Base-by-base conservation (phyloP, 2,329 filamentous ascomycete species). In the Zelopaecilomyces penicillatus region DNA sequence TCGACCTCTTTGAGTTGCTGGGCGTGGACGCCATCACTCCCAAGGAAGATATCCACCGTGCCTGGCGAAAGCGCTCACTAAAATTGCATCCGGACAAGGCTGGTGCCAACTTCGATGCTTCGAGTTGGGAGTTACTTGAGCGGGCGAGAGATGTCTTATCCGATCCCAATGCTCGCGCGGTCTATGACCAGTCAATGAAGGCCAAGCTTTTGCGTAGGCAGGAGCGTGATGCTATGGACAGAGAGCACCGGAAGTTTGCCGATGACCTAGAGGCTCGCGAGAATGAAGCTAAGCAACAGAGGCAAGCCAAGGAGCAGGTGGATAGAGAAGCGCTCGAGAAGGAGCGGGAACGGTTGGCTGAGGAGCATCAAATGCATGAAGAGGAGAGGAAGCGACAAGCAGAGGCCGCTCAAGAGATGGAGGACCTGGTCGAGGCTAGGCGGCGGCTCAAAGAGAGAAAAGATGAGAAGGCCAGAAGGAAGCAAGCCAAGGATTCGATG, bases 1-100 rank as follows among this genome's bases (percentile, higher is more conserved):
- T 79, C 53, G 87, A 95, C 64, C 85, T 91, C 51, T 95, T 93
- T 69, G 79, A 77, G 28, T 74, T 95, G 28, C 76, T 95, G 11
- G 76, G 76, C 44, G 72, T 93, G 41, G 70, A 80, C 45, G 71
- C 80, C 19, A 74, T 81, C 12, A 78, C 83, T 1, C 67, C 74
- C 19, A 82, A 84, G 45, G 68, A 79, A n/a, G 84, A 89, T 50
- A 83, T 95, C 57, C 83, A 87, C 51, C 82, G 85, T 53, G 88
- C 87, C 37, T 96, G 91, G 73, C 80, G 88, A 47, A 86, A 87
- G 56, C 82, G 83, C 30, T 88, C 88, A 4, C 73, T 95, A n/a
- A 88, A 87, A 58, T 88, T 90, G 70, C 91, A 97, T 64, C 91
- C 91, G 1, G 91, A 97, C 74, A 95, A 96, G 68, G 82, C 90